Percentiles rank a stretch among this genome's conserved stretches.
phyloP scores from a whole-genome alignment of 208 protist species.

The Novymonas esmeraldas region DNA sequence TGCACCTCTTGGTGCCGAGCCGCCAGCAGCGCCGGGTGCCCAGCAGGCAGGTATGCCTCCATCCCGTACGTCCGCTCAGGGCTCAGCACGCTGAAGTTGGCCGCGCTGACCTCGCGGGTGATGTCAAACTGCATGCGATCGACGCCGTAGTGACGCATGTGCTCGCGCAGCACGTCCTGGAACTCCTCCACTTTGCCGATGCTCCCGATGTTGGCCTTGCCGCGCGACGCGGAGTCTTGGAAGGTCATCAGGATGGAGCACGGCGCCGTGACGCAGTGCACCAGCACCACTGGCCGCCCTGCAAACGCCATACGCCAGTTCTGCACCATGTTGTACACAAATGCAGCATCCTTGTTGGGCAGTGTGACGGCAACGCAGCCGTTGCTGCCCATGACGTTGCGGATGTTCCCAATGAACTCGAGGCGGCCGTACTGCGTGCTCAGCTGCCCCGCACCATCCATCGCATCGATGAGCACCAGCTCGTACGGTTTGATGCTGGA shows the following conservation, averaged over 20 bases:
- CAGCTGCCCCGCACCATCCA: slow-evolving; percentile 72
- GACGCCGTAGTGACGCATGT: slow-evolving; percentile 76
- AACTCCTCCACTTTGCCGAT: slow-evolving; percentile 78
- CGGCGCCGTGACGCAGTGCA: slow-evolving; percentile 82
- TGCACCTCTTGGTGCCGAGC: slow-evolving; percentile 25
- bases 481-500: slow-evolving; percentile 50
- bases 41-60: slow-evolving; percentile 61
- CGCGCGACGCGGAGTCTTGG: slow-evolving; percentile 71
- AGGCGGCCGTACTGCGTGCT: slow-evolving; percentile 75
- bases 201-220: slow-evolving; percentile 78
- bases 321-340: slow-evolving; percentile 82
- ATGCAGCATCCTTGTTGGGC: slow-evolving; percentile 72
- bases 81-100: slow-evolving; percentile 72
- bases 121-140: slow-evolving; percentile 85
- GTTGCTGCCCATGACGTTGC: slow-evolving; percentile 61
- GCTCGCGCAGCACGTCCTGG: slow-evolving; percentile 72
- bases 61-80: slow-evolving; percentile 62
- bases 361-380: slow-evolving; percentile 73
- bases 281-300: slow-evolving; percentile 72
- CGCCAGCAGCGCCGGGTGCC: slow-evolving; percentile 56
- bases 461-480: slow-evolving; percentile 74
- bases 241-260: slow-evolving; percentile 91
- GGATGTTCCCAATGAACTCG: slow-evolving; percentile 78
- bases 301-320: slow-evolving; percentile 89
- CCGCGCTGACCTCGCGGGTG: slow-evolving; percentile 61